Base-by-base conservation (phyloP, 1,284 basidiomycete species). In the Fomitiporia mediterranea region DNA sequence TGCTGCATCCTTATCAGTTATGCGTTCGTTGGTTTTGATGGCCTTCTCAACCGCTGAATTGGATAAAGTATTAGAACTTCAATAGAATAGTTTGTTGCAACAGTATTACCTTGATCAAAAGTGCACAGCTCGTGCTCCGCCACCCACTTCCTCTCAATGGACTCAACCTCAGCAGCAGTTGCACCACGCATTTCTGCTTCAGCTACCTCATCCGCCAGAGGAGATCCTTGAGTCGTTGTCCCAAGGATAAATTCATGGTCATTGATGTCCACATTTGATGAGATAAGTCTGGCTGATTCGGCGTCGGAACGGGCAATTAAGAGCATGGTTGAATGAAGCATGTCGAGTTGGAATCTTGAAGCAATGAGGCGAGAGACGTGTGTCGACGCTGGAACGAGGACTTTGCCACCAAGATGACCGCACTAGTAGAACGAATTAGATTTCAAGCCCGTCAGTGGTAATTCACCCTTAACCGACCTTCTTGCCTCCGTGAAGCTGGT, bases 381-480 rank as follows among this genome's bases (percentile, higher is more conserved):
- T 21, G 90, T 86, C 8, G 89, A 91, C 3, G 89, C 86, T 13
- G 93, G 93, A 1, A 96, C 93, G 55, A 96, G 80, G 42, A 96
- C 92, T 71, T 96, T 96, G 56, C 93, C 93, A n/a, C 88, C 89
- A 66, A 94, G 80, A 73, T 96, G 93, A 17, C 93, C 93, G 67
- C 93, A 96, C 82, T 84, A 42, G n/a, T 35, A 5, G n/a, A 15
- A 47, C 11, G 47, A 30, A 28, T 48, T 15, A 50, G 40, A 44
- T 8, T 21, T 17, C n/a, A 46, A 9, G 4, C 44, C 15, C 48
- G n/a, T 40, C n/a, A 32, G 13, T 35, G 9, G 17, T 17, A 34
- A 32, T 37, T 32, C 15, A 19, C 13, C 40, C 13, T 27, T 21
- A 27, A 34, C 64, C 37, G 46, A 81, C 82, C 73, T 94, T 94